Evolutionary conservation across 2,329 filamentous ascomycete species (phyloP), one percentile per base, ranked within the genome.

Genomic region (Calonectria hongkongensis): DNA sequence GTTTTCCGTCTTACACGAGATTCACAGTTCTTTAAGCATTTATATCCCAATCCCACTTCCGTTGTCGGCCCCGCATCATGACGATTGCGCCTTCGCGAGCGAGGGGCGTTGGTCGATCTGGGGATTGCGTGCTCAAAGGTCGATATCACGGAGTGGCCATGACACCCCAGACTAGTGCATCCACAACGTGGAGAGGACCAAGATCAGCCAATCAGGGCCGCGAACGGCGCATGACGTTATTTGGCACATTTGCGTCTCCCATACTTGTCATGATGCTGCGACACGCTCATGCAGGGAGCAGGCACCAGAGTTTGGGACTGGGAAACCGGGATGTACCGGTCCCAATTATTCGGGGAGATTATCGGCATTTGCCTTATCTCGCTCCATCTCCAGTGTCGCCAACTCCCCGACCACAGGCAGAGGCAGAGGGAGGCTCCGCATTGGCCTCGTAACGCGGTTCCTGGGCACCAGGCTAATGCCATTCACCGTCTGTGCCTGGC

Each of bases 81-180:
- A 66, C 58, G 75, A 75, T 80, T 77, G 75, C 78, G 77, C 74
- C 75, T 79, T 79, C 71, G 75, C 51, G 45, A 48, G 56, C 28
- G 41, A 28, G 54, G 66, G 39, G 70, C 60, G 66, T 74, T 75
- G 73, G 73, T 69, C 25, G 64, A 69, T 71, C 68, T 33, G 33
- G 50, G 60, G 70, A 80, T 80, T 80, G 79, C 79, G 79, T 80
- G 79, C 79, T 80, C 41, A 51, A 66, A 33, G 71, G 45, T 67
- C 63, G 21, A 73, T 78, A 80, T 80, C 77, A 79, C 79, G 79
- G 76, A 80, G 79, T 80, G 60, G 71, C 62, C 47, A 28, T 70
- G 70, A 72, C 65, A 70, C 62, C 54, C 54, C 63, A 48, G 47
- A 15, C 50, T 72, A 69, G 66, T 45, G 60, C 51, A 54, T 28